Evolutionary conservation across 2,329 filamentous ascomycete genomes (phyloP).

Genomic region (Aspergillus fumigatiaffinis): DNA sequence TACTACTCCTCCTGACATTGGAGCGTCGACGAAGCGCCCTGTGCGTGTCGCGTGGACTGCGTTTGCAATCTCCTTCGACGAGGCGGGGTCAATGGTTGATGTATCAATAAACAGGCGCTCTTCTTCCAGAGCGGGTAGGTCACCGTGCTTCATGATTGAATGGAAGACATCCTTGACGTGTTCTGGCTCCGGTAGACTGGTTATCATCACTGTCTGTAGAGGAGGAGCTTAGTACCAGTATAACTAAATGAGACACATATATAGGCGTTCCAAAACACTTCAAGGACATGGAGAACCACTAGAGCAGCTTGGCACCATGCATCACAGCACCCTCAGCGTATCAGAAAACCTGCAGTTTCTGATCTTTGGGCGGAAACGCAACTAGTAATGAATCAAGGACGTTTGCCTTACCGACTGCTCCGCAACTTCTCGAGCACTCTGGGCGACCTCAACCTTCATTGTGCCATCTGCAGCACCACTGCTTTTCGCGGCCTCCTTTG

Average conservation of each 20-base stretch:
- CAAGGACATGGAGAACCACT: too few relatives aligned
- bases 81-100: constrained; percentile 90
- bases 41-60: constrained; percentile 63
- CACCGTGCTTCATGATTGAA: constrained; percentile 62
- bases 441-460: constrained; percentile 52
- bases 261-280: too few relatives aligned
- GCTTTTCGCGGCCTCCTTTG: constrained; percentile 29
- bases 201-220: constrained; percentile 74
- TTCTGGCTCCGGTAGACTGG: constrained; percentile 80
- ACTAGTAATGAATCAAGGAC: neutral
- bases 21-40: constrained; percentile 84
- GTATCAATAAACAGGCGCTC: constrained; percentile 87
- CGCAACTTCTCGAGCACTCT: constrained; percentile 58
- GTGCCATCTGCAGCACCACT: constrained; percentile 30
- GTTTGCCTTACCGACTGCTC: constrained; percentile 59
- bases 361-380: neutral
- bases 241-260: neutral
- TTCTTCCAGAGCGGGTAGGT: constrained; percentile 49
- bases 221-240: constrained; percentile 5
- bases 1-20: constrained; percentile 94
- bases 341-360: neutral
- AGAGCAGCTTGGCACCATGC: too few relatives aligned
- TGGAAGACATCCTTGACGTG: constrained; percentile 83
- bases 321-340: too few relatives aligned
- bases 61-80: constrained; percentile 73